Evolutionary conservation across 805 yeast species (phyloP).

Genomic region (Teunomyces atbi): DNA sequence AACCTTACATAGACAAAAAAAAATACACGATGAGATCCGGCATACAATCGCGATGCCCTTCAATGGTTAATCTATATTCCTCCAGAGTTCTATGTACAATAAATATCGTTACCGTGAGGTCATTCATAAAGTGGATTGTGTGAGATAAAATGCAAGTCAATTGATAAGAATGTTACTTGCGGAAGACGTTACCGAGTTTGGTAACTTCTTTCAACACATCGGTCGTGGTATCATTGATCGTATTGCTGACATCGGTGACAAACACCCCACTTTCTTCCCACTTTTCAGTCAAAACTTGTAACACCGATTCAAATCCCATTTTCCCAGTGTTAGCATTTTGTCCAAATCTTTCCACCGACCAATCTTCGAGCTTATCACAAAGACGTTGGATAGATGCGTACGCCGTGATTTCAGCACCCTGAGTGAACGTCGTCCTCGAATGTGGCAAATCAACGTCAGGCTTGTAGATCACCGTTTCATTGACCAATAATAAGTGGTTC

Average conservation of each 20-base stretch:
- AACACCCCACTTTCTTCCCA: slow-evolving; percentile 42
- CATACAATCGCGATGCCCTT: neutral
- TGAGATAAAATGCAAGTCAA: too few relatives aligned
- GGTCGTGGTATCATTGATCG: slow-evolving; percentile 16
- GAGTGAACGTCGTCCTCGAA: slow-evolving; percentile 62
- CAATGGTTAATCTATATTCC: neutral
- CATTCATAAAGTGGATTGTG: neutral
- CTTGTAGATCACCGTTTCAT: slow-evolving; percentile 78
- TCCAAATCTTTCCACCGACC: slow-evolving; percentile 85
- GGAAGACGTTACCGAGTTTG: slow-evolving; percentile 14
- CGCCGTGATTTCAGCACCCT: slow-evolving; percentile 87
- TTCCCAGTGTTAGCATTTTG: slow-evolving; percentile 86
- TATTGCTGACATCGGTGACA: slow-evolving; percentile 27
- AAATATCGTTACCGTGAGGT: neutral
- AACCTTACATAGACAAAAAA: neutral
- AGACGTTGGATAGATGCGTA: slow-evolving; percentile 67
- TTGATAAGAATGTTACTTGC: neutral
- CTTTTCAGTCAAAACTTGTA: slow-evolving; percentile 48
- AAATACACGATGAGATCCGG: slow-evolving; percentile 1
- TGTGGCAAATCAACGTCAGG: slow-evolving; percentile 61
- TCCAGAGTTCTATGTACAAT: slow-evolving; percentile 5
- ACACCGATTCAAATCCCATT: slow-evolving; percentile 79
- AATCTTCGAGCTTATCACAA: slow-evolving; percentile 84
- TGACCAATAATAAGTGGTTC: slow-evolving; percentile 71
- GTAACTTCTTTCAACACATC: slow-evolving; percentile 17